Base-by-base conservation (phyloP, 2,329 filamentous ascomycete genomes). In the Scedosporium boydii region DNA sequence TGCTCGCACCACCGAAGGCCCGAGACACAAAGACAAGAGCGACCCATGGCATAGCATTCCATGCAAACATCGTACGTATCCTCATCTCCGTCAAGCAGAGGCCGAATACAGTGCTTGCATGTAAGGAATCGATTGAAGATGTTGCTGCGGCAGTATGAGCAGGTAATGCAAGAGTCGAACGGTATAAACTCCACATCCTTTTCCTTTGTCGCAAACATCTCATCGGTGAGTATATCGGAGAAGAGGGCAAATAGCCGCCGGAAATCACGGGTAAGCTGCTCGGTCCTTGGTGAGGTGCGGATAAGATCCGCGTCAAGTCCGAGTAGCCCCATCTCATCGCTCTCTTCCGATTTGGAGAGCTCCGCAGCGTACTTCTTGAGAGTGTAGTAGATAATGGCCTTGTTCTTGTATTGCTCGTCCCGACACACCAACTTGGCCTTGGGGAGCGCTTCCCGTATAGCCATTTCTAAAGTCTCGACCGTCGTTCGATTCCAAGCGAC, bases 331-430 rank as follows among this genome's bases (percentile, higher is more conserved):
- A 82, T 73, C 59, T 85, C 82, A 58, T 83, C 77, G 26, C 81
- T 77, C 55, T 73, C 72, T 41, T 60, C 59, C 3, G 42, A 27
- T 5, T 58, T 26, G 61, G 82, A 77, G 16, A 90, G 81, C 59
- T 85, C 78, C n/a, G 78, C 77, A 65, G 81, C 78, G 71, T 98
- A 98, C 69, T 92, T 95, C 10, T 88, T 78, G 3, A 98, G 80
- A 0, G 92, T 91, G 71, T 88, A 96, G 73, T 93, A 96, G 55
- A 97, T 82, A 63, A 98, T 97, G 4, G 93, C 91, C 73, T 98
- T 98, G 77, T 96, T 97, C 73, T 98, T 98, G 79, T 99, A 99
- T 73, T 98, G 93, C 72, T 99, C 95, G 67, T 99, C 95, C 44
- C 95, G 89, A 71, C 95, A 98, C 2, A 98, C 93, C 67, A 97